Evolutionary conservation across 352 stramenopile genomes (phyloP).

Genomic region (Pythium volutum): DNA sequence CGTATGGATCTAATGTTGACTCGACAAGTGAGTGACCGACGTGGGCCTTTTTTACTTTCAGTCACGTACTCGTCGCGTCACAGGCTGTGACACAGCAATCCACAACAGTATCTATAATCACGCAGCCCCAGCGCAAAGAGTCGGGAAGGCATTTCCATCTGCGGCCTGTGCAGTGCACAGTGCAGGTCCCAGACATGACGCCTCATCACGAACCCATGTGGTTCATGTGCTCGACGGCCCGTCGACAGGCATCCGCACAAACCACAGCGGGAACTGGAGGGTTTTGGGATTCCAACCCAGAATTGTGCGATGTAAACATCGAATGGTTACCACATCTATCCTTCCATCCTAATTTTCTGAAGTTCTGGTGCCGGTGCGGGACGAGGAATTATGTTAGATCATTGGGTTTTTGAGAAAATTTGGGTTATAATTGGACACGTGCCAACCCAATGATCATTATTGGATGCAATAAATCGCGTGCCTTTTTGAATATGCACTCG

Average conservation of each 20-base stretch:
- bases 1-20: background rate
- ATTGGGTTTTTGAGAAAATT: no score
- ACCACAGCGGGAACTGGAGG: background rate
- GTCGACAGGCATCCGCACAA: background rate
- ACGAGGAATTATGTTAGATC: no score
- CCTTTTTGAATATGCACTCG: no score
- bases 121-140: no score
- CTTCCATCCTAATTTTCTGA: conserved; percentile 11
- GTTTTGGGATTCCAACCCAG: no score
- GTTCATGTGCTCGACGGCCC: background rate
- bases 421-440: no score
- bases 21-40: background rate
- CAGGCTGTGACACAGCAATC: conserved; percentile 10
- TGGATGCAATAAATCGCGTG: no score
- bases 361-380: conserved; percentile 10
- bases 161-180: background rate
- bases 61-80: conserved; percentile 7
- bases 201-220: background rate
- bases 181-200: background rate
- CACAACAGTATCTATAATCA: no score
- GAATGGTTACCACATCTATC: background rate
- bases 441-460: no score
- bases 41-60: background rate
- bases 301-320: no score
- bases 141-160: background rate